Evolutionary conservation across 768 basidiomycete species (phyloP), one percentile per base, ranked within the genome.

Genomic region (Mrakia blollopis): DNA sequence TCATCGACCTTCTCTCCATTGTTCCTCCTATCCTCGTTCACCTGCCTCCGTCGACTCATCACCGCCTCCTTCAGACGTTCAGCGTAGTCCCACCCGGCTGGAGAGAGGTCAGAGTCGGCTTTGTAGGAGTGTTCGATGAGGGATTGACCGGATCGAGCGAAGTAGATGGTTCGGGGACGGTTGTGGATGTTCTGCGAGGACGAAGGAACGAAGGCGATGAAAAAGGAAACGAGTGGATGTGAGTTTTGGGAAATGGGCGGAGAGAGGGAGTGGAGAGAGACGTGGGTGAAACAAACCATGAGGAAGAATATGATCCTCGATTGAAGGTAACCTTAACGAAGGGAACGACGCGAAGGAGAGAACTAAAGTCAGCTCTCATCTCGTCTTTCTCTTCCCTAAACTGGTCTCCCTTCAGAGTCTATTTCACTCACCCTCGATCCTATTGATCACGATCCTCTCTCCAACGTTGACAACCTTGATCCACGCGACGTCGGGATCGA

Each of bases 91-190:
- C 93, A 94, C 3, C 97, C 97, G 0, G 90, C 91, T 3, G 92
- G 91, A 2, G 95, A 97, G 14, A 99, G 88, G 83, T 98, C 96
- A 1, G 95, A 94, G 81, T 99, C 97, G 52, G 97, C 95, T 85
- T 95, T 96, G 87, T 95, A 98, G 8, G 96, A 98, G 82, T 98
- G 97, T 83, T 99, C 97, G 80, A 98, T 94, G 76, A 98, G 86
- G 18, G 94, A 96, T 87, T 95, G 94, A n/a, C 97, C 97, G 25
- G 95, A 96, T 57, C 96, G 86, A 7, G 96, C 96, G 84, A 99
- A 98, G 84, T 95, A 98, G 79, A 99, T 99, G 67, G 91, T 94
- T 30, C 96, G 87, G 82, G 90, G 92, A 79, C 88, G 87, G 81
- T 94, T 98, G 85, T 99, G 96, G 68, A 99, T 98, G 83, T 99